Evolutionary conservation across 495 filamentous ascomycete species (phyloP).

Genomic region (Amniculicola lignicola): DNA sequence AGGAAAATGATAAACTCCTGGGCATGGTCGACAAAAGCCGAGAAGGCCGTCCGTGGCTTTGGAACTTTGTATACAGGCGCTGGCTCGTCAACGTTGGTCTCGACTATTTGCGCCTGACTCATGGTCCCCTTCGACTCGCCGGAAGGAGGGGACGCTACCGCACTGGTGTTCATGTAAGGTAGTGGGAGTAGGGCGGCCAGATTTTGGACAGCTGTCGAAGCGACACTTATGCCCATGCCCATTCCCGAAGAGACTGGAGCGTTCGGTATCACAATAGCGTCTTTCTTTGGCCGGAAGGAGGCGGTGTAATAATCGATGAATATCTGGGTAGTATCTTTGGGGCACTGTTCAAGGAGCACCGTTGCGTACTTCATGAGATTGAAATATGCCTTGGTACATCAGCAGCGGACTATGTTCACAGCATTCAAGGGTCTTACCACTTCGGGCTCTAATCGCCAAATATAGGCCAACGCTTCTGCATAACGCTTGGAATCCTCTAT

Average conservation of each 20-base stretch:
- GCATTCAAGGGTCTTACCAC: slow-evolving; percentile 54
- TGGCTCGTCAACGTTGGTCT: slow-evolving; percentile 40
- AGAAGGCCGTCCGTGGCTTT: slow-evolving; percentile 87
- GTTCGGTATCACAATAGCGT: slow-evolving; percentile 51
- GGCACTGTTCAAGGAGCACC: slow-evolving; percentile 80
- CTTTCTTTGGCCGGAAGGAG: slow-evolving; percentile 68
- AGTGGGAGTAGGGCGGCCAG: slow-evolving; percentile 78
- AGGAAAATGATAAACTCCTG: slow-evolving; percentile 87
- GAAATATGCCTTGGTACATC: slow-evolving; percentile 64
- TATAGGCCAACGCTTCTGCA: slow-evolving; percentile 82
- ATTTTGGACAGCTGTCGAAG: slow-evolving; percentile 72
- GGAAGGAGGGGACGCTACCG: slow-evolving; percentile 33
- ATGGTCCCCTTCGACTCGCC: slow-evolving; percentile 36
- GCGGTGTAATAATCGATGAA: slow-evolving; percentile 95
- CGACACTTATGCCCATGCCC: slow-evolving; percentile 39
- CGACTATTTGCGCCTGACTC: slow-evolving; percentile 43
- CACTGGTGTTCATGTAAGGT: slow-evolving; percentile 71
- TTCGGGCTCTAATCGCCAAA: slow-evolving; percentile 82
- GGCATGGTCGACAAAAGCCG: slow-evolving; percentile 91
- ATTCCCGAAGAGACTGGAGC: slow-evolving; percentile 55
- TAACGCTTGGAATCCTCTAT: slow-evolving; percentile 93
- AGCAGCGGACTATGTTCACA: slow-evolving; percentile 24
- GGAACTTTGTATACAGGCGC: slow-evolving; percentile 60
- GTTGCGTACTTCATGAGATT: slow-evolving; percentile 95
- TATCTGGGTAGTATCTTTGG: slow-evolving; percentile 70